Percentiles rank a stretch among this genome's conserved stretches.
Conservation (phyloP, 352 stramenopile genomes). For the Plasmopara muralis region DNA sequence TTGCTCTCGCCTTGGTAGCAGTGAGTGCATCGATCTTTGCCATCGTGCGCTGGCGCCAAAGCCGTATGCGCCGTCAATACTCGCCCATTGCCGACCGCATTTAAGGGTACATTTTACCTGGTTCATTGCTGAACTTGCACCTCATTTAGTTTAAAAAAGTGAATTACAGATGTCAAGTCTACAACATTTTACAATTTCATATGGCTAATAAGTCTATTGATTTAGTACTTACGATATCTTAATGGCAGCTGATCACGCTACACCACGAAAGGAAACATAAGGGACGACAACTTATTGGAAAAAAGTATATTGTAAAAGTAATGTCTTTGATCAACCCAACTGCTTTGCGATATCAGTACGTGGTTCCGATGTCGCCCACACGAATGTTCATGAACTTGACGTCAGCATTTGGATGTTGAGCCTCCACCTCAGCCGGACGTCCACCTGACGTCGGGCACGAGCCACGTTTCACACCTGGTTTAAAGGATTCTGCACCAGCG, state of each 20-base stretch:
- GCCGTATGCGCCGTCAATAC: slow-evolving; percentile 36
- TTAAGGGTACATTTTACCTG: slow-evolving; percentile 12
- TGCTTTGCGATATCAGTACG: slow-evolving; percentile 3
- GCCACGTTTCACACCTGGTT: slow-evolving; percentile 46
- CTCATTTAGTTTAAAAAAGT: no score
- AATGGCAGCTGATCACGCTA: no score
- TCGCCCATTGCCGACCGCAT: slow-evolving; percentile 34
- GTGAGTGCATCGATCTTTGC: slow-evolving; percentile 24
- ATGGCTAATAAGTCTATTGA: no score
- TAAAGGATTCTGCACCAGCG: slow-evolving; percentile 21
- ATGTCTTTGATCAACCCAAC: no score
- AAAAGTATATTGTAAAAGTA: no score
- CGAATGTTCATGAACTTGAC: slow-evolving; percentile 73
- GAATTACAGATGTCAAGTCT: no score
- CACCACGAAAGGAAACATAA: no score
- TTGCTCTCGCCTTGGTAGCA: slow-evolving; percentile 12
- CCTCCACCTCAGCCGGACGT: slow-evolving; percentile 38
- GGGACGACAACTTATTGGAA: no score
- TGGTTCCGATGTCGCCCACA: slow-evolving; percentile 58
- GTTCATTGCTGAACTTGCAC: no score
- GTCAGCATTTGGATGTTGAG: slow-evolving; percentile 44
- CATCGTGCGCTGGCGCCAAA: slow-evolving; percentile 26
- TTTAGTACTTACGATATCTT: no score
- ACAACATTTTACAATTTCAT: no score
- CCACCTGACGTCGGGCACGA: slow-evolving; percentile 46